These are phyloP conservation scores for Rhodotorula sphaerocarpa DNA, from an alignment of 768 basidiomycete species.

Conservation along the genomic window DNA sequence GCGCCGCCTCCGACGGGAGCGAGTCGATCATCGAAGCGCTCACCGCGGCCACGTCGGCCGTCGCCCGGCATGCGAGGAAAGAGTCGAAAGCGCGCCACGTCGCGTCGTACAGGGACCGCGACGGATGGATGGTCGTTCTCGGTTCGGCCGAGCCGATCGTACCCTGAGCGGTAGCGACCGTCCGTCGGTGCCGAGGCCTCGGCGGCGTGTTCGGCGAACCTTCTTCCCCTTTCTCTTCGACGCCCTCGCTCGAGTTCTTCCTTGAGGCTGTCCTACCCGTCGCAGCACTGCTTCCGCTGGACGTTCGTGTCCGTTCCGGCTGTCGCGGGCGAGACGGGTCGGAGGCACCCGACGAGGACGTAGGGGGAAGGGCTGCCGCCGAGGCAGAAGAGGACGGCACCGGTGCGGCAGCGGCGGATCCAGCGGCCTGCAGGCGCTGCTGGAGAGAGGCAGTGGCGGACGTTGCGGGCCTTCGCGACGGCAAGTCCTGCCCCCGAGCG, in stretches of 20 bases:
- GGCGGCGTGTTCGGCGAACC: neutral
- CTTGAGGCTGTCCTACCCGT: too few relatives aligned
- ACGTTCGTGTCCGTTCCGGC: neutral
- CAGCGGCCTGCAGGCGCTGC: conserved; percentile 2
- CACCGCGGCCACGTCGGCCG: neutral
- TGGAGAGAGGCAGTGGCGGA: conserved; percentile 8
- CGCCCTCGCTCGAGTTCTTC: too few relatives aligned
- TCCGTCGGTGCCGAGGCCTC: neutral
- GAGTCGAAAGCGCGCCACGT: conserved; percentile 20
- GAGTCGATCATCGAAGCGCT: neutral
- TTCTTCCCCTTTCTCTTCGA: too few relatives aligned
- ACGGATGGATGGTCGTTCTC: neutral
- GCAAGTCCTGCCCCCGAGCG: neutral
- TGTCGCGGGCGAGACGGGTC: too few relatives aligned
- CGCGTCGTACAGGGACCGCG: conserved; percentile 33
- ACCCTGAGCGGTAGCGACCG: neutral
- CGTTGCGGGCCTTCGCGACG: neutral
- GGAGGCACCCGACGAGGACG: too few relatives aligned
- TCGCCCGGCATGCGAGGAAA: conserved; percentile 13
- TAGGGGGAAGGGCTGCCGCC: too few relatives aligned
- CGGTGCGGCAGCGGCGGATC: neutral
- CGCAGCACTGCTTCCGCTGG: neutral
- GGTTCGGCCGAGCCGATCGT: neutral
- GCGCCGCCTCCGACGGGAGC: neutral
- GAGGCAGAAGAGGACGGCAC: conserved; percentile 1